These are phyloP conservation scores for Exophiala sideris DNA, from an alignment of 2,329 filamentous ascomycete genomes.

Conservation along the genomic window DNA sequence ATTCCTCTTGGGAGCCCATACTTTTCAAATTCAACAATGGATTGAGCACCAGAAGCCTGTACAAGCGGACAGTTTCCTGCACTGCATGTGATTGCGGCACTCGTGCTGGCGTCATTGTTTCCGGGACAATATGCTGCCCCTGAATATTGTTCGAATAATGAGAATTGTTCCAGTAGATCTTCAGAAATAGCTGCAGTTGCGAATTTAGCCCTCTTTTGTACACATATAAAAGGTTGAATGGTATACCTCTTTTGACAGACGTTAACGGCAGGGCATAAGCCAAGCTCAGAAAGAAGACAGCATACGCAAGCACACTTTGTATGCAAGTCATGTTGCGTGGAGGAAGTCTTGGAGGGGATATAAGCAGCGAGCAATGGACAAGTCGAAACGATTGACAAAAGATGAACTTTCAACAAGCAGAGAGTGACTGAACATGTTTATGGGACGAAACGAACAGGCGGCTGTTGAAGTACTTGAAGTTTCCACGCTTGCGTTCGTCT, in stretches of 20 bases:
- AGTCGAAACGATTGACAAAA: not conserved
- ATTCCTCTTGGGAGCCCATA: slow-evolving; percentile 29
- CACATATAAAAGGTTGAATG: not conserved
- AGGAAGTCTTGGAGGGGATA: not conserved
- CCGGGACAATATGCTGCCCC: slow-evolving; percentile 52
- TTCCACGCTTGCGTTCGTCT: not conserved
- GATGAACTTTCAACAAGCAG: not conserved
- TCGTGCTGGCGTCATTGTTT: slow-evolving; percentile 46
- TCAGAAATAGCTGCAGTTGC: slow-evolving; percentile 36
- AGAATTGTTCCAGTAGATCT: slow-evolving; percentile 41
- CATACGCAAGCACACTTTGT: not conserved
- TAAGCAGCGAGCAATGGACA: not conserved
- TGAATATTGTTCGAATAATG: slow-evolving; percentile 51
- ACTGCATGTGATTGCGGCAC: slow-evolving; percentile 44
- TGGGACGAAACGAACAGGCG: not conserved
- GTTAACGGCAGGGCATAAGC: slow-evolving; percentile 5
- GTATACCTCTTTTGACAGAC: slow-evolving; percentile 9
- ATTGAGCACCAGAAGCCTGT: slow-evolving; percentile 44
- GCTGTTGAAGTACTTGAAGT: slow-evolving; percentile 1
- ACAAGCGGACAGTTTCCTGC: slow-evolving; percentile 49
- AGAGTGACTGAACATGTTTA: not conserved
- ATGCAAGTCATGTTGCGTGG: slow-evolving; percentile 3
- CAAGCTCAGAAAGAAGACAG: not conserved
- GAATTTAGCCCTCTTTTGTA: not conserved
- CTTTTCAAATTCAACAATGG: slow-evolving; percentile 50